These are phyloP conservation scores for Saturnispora zaruensis DNA, from an alignment of 805 yeast species.

Conservation along the genomic window DNA sequence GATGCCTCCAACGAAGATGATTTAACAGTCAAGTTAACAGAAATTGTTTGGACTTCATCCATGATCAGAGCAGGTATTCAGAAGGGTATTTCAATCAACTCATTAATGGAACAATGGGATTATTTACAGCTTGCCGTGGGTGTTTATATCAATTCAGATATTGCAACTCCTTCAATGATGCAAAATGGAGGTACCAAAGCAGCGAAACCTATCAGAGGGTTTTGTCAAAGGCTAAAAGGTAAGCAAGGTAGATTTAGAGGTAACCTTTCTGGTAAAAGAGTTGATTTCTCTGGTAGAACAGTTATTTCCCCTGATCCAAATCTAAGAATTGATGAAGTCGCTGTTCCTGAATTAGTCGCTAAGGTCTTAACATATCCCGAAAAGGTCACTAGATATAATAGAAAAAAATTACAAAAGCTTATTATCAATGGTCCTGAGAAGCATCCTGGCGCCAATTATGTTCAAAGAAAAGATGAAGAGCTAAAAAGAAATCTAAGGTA, in stretches of 20 bases:
- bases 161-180: slow-evolving; percentile 69
- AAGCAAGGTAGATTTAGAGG: slow-evolving; percentile 99
- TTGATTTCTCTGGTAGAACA: slow-evolving; percentile 95
- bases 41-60: slow-evolving; percentile 94
- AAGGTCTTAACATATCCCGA: slow-evolving; percentile 95
- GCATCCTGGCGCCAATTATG: slow-evolving; percentile 96
- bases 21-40: slow-evolving; percentile 89
- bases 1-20: slow-evolving; percentile 94
- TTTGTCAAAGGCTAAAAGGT: slow-evolving; percentile 96
- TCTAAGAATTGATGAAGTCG: slow-evolving; percentile 89
- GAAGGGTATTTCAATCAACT: slow-evolving; percentile 87
- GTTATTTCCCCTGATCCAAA: slow-evolving; percentile 99
- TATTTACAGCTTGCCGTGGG: slow-evolving; percentile 92
- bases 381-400: slow-evolving; percentile 81
- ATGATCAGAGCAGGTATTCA: slow-evolving; percentile 90
- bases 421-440: slow-evolving; percentile 76
- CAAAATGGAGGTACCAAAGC: slow-evolving; percentile 52
- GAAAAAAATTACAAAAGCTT: slow-evolving; percentile 62
- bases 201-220: slow-evolving; percentile 81
- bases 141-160: slow-evolving; percentile 93
- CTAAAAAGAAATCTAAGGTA: slow-evolving; percentile 82
- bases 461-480: slow-evolving; percentile 72
- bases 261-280: slow-evolving; percentile 95
- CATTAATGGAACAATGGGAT: slow-evolving; percentile 99
- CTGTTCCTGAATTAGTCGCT: slow-evolving; percentile 96